Conservation (phyloP, 2,329 filamentous ascomycete genomes). For the Rutstroemia sydowiana region DNA sequence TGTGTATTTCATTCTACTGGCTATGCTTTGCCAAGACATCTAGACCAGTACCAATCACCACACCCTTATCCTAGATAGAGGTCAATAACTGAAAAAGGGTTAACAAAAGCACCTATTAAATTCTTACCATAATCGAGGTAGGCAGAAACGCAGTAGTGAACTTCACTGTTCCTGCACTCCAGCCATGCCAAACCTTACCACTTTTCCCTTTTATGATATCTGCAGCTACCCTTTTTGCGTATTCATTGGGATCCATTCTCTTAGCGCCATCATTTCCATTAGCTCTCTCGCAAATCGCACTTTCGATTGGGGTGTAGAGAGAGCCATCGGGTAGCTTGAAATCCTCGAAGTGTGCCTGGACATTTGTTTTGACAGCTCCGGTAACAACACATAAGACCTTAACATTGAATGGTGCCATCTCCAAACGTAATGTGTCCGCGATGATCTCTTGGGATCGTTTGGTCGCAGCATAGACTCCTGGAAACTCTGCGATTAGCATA, state of each 20-base stretch:
- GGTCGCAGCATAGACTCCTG: conserved; percentile 15
- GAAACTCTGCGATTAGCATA: background rate
- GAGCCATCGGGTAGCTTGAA: conserved; percentile 11
- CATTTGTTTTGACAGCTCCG: conserved; percentile 9
- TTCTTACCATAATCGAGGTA: background rate
- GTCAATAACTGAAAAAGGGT: background rate
- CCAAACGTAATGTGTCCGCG: conserved; percentile 16
- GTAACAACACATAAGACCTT: conserved; percentile 21
- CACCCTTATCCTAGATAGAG: background rate
- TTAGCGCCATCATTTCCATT: conserved; percentile 1
- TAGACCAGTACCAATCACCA: background rate
- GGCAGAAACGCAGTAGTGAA: conserved; percentile 8
- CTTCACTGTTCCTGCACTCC: conserved; percentile 4
- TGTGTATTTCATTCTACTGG: background rate
- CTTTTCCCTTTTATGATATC: conserved; percentile 13
- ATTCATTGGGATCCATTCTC: conserved; percentile 10
- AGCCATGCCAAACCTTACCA: conserved; percentile 13
- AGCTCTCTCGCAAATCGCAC: conserved; percentile 3
- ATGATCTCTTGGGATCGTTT: conserved; percentile 18
- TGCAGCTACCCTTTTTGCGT: conserved; percentile 13
- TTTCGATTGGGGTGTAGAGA: conserved; percentile 15
- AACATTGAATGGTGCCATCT: conserved; percentile 18
- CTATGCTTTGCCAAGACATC: background rate
- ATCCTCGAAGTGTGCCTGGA: conserved; percentile 5
- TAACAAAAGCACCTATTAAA: background rate